phyloP scores from a whole-genome alignment of 2,329 filamentous ascomycete genomes.

The Fusarium incarnatum region DNA sequence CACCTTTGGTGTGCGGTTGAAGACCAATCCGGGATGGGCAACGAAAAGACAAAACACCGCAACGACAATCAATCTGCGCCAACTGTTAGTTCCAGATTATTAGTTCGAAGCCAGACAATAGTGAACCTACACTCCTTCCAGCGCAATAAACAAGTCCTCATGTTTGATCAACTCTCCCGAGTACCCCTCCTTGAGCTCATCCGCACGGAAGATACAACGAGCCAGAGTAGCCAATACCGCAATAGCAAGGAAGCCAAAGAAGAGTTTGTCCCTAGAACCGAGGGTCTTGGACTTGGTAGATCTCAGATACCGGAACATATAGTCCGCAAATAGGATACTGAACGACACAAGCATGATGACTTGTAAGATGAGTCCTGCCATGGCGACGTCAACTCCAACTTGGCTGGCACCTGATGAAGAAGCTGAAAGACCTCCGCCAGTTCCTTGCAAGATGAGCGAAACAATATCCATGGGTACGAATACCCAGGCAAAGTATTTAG shows the following conservation, averaged over 20 bases:
- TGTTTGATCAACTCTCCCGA: slow-evolving; percentile 60
- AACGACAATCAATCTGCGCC: slow-evolving; percentile 24
- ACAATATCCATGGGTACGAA: slow-evolving; percentile 62
- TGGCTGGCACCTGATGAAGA: slow-evolving; percentile 51
- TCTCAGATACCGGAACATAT: slow-evolving; percentile 50
- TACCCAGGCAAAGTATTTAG: slow-evolving; percentile 51
- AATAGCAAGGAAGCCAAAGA: slow-evolving; percentile 57
- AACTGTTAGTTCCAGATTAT: neutral
- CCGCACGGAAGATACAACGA: slow-evolving; percentile 67
- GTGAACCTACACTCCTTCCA: slow-evolving; percentile 54
- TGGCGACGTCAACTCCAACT: slow-evolving; percentile 60
- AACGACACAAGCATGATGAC: slow-evolving; percentile 61
- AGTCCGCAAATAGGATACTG: slow-evolving; percentile 54
- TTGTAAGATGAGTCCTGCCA: slow-evolving; percentile 63
- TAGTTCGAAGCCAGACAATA: neutral
- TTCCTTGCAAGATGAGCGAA: slow-evolving; percentile 63
- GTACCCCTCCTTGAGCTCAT: slow-evolving; percentile 68
- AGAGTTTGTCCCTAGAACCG: slow-evolving; percentile 1
- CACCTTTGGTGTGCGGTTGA: neutral
- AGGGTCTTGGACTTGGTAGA: neutral
- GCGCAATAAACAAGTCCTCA: slow-evolving; percentile 56
- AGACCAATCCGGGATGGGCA: slow-evolving; percentile 20
- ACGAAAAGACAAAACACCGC: slow-evolving; percentile 23
- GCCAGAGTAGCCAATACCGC: slow-evolving; percentile 66
- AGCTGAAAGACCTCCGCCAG: slow-evolving; percentile 60